phyloP scores from a whole-genome alignment of 1,139 yeast genomes.

The Yamadazyma epiphylla region DNA sequence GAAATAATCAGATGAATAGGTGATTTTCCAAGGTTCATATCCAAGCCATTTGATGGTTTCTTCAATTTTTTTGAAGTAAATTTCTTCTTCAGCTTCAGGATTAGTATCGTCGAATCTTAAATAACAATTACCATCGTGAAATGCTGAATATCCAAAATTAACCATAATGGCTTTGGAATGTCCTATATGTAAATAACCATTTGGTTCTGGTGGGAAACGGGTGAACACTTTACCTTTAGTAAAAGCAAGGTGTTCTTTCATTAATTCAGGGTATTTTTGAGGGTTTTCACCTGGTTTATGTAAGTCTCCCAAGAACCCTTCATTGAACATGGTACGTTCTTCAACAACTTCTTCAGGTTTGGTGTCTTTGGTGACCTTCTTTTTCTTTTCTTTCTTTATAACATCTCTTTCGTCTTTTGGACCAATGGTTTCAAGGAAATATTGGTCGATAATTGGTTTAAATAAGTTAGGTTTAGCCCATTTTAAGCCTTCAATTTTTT shows the following conservation, averaged over 20 bases:
- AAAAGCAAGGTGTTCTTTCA: constrained; percentile 71
- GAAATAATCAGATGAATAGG: constrained; percentile 95
- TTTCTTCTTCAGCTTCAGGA: constrained; percentile 97
- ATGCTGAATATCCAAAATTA: constrained; percentile 91
- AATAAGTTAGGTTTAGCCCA: constrained; percentile 90
- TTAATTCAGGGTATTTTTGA: constrained; percentile 80
- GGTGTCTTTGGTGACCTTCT: constrained; percentile 9
- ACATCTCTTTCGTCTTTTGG: constrained; percentile 96
- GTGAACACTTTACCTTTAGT: constrained; percentile 85
- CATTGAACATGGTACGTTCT: constrained; percentile 85
- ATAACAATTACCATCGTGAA: constrained; percentile 80
- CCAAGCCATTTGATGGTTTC: constrained; percentile 93
- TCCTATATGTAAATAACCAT: constrained; percentile 94
- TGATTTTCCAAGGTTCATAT: constrained; percentile 85
- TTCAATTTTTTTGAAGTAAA: constrained; percentile 77
- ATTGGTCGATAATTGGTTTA: constrained; percentile 81
- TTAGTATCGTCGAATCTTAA: constrained; percentile 96
- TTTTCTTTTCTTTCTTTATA: constrained; percentile 66
- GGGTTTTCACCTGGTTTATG: constrained; percentile 96
- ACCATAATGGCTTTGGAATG: constrained; percentile 98
- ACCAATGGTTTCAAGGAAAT: constrained; percentile 68
- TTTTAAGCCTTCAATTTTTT: constrained; percentile 68
- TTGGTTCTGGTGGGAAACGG: constrained; percentile 98
- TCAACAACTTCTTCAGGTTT: constrained; percentile 20
- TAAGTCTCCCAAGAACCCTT: constrained; percentile 92